phyloP scores from a whole-genome alignment of 106 monocot species.

The Phalaenopsis equestris region DNA sequence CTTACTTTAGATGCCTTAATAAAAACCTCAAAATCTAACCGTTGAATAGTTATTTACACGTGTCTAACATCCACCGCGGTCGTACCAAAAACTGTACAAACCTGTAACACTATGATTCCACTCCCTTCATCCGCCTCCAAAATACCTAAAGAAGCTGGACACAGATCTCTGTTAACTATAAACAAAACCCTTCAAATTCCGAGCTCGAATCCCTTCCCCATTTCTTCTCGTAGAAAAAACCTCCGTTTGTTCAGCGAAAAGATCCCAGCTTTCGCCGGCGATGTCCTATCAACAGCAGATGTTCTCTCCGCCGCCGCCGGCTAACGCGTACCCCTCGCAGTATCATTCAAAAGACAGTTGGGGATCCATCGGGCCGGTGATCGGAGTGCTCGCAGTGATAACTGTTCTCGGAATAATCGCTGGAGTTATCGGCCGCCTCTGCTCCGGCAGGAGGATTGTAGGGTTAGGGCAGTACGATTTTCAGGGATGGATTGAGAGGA shows the following conservation, averaged over 20 bases:
- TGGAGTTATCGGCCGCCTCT: conserved; percentile 30
- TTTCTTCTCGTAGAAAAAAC: too few species aligned
- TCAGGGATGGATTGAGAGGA: conserved; percentile 22
- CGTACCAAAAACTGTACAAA: too few species aligned
- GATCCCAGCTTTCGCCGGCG: neutral
- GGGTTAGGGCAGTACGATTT: neutral
- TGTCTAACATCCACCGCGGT: too few species aligned
- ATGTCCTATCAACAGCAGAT: neutral
- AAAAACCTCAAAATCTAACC: too few species aligned
- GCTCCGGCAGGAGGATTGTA: conserved; percentile 14
- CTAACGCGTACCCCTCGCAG: neutral
- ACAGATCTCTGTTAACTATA: too few species aligned
- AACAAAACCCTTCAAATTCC: too few species aligned
- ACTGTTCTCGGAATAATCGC: conserved; percentile 27
- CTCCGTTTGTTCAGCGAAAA: neutral
- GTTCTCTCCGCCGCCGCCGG: neutral
- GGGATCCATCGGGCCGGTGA: conserved; percentile 39
- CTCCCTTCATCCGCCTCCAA: too few species aligned
- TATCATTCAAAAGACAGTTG: neutral
- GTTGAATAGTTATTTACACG: too few species aligned
- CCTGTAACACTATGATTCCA: too few species aligned
- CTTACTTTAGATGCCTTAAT: too few species aligned
- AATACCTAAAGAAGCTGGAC: too few species aligned
- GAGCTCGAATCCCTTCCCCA: too few species aligned
- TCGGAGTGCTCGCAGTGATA: conserved; percentile 28